Evolutionary conservation across 805 yeast genomes (phyloP).

Genomic region (Komagataella mondaviorum): DNA sequence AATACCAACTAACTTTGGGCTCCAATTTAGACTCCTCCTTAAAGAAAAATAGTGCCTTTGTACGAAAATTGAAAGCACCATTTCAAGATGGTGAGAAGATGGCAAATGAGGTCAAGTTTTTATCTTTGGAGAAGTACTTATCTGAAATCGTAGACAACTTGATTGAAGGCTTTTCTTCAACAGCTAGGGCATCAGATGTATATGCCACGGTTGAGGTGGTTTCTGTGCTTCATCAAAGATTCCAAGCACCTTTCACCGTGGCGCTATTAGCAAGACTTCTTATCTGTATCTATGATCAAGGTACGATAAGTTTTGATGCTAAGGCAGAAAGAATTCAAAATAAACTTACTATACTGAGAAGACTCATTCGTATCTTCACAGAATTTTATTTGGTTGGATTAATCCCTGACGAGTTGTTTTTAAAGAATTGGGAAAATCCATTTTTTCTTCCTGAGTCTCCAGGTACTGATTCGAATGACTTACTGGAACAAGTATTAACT

Average conservation of each 20-base stretch:
- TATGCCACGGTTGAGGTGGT: slow-evolving; percentile 52
- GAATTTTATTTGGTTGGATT: slow-evolving; percentile 51
- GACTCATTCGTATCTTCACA: slow-evolving; percentile 33
- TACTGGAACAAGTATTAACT: slow-evolving; percentile 24
- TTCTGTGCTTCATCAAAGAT: slow-evolving; percentile 69
- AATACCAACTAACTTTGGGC: slow-evolving; percentile 15
- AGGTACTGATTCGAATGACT: slow-evolving; percentile 18
- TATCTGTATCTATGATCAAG: slow-evolving; percentile 17
- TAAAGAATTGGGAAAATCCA: slow-evolving; percentile 28
- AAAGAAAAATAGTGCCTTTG: slow-evolving; percentile 72
- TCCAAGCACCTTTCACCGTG: slow-evolving; percentile 38
- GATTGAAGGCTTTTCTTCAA: slow-evolving; percentile 44
- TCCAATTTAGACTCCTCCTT: slow-evolving; percentile 50
- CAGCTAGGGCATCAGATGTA: slow-evolving; percentile 43
- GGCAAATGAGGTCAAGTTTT: slow-evolving; percentile 44
- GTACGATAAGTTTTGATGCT: neutral
- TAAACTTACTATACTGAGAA: slow-evolving; percentile 27
- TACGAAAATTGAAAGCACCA: slow-evolving; percentile 47
- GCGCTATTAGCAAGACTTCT: slow-evolving; percentile 27
- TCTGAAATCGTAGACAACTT: slow-evolving; percentile 54
- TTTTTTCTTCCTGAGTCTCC: slow-evolving; percentile 21
- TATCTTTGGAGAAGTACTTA: slow-evolving; percentile 62
- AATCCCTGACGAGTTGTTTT: slow-evolving; percentile 29
- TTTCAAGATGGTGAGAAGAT: slow-evolving; percentile 40
- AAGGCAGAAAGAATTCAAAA: slow-evolving; percentile 6